These are phyloP conservation scores for Chrysoporthe cubensis DNA, from an alignment of 2,329 filamentous ascomycete species.

Conservation along the genomic window DNA sequence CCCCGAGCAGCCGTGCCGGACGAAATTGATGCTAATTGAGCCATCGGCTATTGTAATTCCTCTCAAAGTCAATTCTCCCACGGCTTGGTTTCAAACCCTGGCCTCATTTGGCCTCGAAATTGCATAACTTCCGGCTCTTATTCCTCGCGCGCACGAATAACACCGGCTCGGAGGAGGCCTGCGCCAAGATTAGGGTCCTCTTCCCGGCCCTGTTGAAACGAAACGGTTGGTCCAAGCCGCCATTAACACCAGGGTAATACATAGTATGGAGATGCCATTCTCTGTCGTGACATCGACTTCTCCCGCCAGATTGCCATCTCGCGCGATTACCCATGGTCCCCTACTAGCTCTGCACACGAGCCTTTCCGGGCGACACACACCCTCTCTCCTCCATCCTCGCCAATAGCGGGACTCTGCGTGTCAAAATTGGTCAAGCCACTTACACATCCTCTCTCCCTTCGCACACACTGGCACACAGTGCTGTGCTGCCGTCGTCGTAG, in stretches of 20 bases:
- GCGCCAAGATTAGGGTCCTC: constrained; percentile 2
- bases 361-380: neutral
- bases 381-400: neutral
- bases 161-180: neutral
- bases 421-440: neutral
- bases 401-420: neutral
- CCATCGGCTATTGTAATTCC: constrained; percentile 6
- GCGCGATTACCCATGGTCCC: neutral
- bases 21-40: constrained; percentile 5
- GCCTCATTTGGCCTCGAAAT: constrained; percentile 8
- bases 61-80: neutral
- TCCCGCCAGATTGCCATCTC: constrained; percentile 10
- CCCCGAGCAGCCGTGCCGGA: neutral
- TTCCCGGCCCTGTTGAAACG: neutral
- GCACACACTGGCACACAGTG: neutral
- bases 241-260: neutral
- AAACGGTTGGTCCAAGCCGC: neutral
- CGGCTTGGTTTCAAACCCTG: constrained; percentile 12
- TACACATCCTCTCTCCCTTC: neutral
- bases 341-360: neutral
- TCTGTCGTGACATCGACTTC: neutral
- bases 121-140: neutral
- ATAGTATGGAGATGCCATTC: neutral
- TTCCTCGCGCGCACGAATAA: neutral
- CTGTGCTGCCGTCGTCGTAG: constrained; percentile 12